phyloP scores from a whole-genome alignment of 306 rosid species.

The Acacia confusa region DNA sequence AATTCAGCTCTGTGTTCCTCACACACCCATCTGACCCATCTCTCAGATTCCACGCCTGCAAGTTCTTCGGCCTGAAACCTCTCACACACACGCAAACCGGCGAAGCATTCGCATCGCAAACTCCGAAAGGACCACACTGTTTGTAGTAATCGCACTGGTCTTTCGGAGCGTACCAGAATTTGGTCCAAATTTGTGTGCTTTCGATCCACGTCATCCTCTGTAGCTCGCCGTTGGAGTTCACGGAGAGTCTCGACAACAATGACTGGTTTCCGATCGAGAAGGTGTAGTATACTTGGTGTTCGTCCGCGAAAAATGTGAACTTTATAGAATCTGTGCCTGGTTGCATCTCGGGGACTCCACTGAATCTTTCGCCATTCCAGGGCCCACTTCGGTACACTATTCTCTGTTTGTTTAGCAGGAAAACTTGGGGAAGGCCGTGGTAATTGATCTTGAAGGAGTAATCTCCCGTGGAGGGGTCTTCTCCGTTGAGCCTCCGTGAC shows the following conservation, averaged over 20 bases:
- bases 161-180: constrained; percentile 62
- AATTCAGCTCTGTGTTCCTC: constrained; percentile 48
- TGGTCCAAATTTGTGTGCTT: constrained; percentile 44
- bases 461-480: constrained; percentile 62
- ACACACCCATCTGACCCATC: constrained; percentile 79
- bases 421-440: constrained; percentile 63
- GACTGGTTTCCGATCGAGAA: constrained; percentile 31
- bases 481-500: constrained; percentile 48
- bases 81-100: constrained; percentile 65
- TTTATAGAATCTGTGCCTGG: constrained; percentile 28
- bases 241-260: constrained; percentile 41
- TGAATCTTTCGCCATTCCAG: constrained; percentile 75
- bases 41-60: constrained; percentile 64
- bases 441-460: constrained; percentile 44
- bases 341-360: constrained; percentile 75
- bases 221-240: constrained; percentile 37
- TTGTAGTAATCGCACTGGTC: constrained; percentile 59
- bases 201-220: constrained; percentile 50
- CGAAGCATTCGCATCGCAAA: constrained; percentile 59
- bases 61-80: constrained; percentile 62
- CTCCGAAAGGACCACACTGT: constrained; percentile 62
- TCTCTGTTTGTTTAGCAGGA: not conserved
- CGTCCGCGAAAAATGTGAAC: constrained; percentile 34
- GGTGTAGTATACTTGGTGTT: constrained; percentile 49
- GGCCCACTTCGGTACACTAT: constrained; percentile 60